Evolutionary conservation across 352 stramenopile species (phyloP), one percentile per base, ranked within the genome.

Genomic region (Phytophthora syringae): DNA sequence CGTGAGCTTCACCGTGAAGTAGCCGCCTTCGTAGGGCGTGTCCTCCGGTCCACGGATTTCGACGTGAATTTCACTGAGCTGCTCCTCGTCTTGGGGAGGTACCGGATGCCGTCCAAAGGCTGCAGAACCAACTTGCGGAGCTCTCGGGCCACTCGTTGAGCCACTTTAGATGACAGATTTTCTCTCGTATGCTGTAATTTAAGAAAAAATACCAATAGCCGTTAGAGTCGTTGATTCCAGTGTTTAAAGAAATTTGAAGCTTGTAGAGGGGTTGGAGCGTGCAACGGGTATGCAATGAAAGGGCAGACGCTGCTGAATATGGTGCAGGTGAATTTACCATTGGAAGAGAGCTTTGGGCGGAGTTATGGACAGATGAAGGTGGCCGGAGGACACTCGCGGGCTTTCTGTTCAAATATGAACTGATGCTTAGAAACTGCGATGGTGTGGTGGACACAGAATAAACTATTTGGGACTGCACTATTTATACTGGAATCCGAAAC

Each of bases 1-100:
- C 28, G 97, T 78, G 30, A 99, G 89, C 80, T 99, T 99, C 30
- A 99, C 82, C 47, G 92, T 82, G 72, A 99, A 99, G 63, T 92
- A 95, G 34, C 92, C 96, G 16, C 85, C 93, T 61, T 99, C 90
- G 82, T 99, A 99, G 25, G 98, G 98, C 53, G 98, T 99, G 67
- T 96, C 94, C 71, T 97, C 92, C 12, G 98, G 98, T 51, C 97
- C 98, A 74, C 93, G 82, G 69, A 99, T 97, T 77, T 99, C 96
- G 15, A 93, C 97, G 82, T 98, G 84, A 52, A 98, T 97, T 60
- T 98, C 94, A 9, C 86, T 86, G 13, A 98, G 80, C 36, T 88
- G 80, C 52, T 97, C 92, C 43, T 97, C 77, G 1, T 97, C 94
- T 43, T 96, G 97, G 30, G 97, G 92, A 22, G 54, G 79, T 98